Conservation (phyloP, 495 filamentous ascomycete genomes). For the Xylaria sp. region DNA sequence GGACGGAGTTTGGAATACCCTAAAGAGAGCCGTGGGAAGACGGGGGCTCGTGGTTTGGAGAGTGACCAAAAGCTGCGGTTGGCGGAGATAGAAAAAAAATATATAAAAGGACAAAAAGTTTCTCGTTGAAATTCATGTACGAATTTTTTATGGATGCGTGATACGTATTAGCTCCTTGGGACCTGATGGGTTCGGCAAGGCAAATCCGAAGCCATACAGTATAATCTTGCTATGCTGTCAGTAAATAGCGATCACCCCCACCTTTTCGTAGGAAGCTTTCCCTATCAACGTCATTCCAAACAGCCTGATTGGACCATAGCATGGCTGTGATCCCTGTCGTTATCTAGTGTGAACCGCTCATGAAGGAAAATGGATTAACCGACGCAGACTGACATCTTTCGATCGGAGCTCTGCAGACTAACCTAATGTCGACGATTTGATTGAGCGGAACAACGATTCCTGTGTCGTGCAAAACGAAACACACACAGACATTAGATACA, state of each 20-base stretch:
- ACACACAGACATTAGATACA: too few species aligned
- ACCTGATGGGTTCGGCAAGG: background rate
- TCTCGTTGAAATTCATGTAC: background rate
- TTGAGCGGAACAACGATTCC: background rate
- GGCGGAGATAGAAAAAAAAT: slow-evolving; percentile 10
- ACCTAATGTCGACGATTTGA: background rate
- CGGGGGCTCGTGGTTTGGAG: slow-evolving; percentile 83
- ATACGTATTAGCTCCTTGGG: background rate
- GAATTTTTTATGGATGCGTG: background rate
- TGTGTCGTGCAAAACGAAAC: background rate
- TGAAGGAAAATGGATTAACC: slow-evolving; percentile 24
- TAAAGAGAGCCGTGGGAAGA: slow-evolving; percentile 77
- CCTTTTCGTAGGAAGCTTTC: background rate
- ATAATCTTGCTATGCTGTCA: background rate
- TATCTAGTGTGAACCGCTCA: too few species aligned
- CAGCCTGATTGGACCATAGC: slow-evolving; percentile 13
- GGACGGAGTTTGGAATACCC: slow-evolving; percentile 79
- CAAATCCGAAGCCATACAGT: background rate
- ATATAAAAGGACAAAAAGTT: slow-evolving; percentile 19
- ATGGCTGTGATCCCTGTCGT: background rate
- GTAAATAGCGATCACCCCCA: too few species aligned
- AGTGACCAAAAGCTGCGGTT: slow-evolving; percentile 63
- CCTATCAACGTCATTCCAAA: slow-evolving; percentile 13
- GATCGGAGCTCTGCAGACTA: background rate
- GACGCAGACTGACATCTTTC: slow-evolving; percentile 9